These are phyloP conservation scores for Vachellia pachyceras DNA, from an alignment of 306 rosid genomes.

Conservation along the genomic window DNA sequence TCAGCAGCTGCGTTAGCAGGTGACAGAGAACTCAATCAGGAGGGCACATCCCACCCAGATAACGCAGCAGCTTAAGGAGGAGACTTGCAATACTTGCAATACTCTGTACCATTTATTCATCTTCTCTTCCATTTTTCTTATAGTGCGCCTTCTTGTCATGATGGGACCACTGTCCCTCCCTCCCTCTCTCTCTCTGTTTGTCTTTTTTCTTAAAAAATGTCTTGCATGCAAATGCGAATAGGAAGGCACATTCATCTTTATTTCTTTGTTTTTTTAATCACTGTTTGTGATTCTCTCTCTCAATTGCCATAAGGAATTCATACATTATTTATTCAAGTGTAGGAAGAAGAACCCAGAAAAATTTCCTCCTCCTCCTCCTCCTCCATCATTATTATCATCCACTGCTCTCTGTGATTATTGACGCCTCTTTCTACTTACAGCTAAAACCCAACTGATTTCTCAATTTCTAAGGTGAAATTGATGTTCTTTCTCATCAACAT, in stretches of 20 bases:
- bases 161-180: conserved; percentile 54
- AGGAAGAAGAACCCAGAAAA: conserved; percentile 25
- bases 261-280: conserved; percentile 40
- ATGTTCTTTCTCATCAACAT: conserved; percentile 34
- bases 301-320: conserved; percentile 8
- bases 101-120: not conserved
- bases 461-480: conserved; percentile 32
- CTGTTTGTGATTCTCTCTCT: conserved; percentile 20
- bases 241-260: conserved; percentile 31
- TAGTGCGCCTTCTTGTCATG: conserved; percentile 64
- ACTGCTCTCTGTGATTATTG: conserved; percentile 41
- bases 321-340: not conserved
- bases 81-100: conserved; percentile 37
- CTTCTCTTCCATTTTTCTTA: conserved; percentile 24
- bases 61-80: no score
- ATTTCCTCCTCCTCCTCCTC: conserved; percentile 1
- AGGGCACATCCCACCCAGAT: no score
- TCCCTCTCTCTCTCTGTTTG: not conserved
- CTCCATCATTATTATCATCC: conserved; percentile 22
- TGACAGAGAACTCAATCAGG: no score
- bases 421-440: conserved; percentile 12
- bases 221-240: conserved; percentile 58
- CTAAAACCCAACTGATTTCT: conserved; percentile 35
- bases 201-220: conserved; percentile 49
- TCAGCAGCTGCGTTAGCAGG: no score